These are phyloP conservation scores for Lichtheimia ornata DNA, from an alignment of 371 early-diverging fungal species.

Conservation along the genomic window DNA sequence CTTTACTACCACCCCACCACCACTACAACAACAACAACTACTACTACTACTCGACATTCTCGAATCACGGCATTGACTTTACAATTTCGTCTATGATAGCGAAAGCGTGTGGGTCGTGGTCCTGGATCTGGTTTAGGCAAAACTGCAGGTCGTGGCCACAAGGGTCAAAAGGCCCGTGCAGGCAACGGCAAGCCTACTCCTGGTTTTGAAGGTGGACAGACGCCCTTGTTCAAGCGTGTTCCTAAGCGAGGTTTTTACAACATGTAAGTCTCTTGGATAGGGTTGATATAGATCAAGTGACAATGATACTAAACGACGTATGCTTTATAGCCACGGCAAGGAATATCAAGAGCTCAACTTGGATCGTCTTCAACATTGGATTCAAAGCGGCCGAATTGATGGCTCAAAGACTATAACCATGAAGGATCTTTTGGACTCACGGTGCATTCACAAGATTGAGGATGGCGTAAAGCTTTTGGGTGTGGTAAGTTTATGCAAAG, in stretches of 20 bases:
- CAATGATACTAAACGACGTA: background rate
- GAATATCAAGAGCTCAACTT: slow-evolving; percentile 78
- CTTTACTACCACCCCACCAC: background rate
- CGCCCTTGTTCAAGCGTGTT: slow-evolving; percentile 78
- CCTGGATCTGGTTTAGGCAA: slow-evolving; percentile 87
- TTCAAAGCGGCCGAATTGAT: slow-evolving; percentile 85
- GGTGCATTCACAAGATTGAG: slow-evolving; percentile 76
- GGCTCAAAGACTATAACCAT: slow-evolving; percentile 82
- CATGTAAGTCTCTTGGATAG: slow-evolving; percentile 42
- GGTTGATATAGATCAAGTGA: background rate
- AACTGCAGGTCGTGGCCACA: slow-evolving; percentile 91
- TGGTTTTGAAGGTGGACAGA: slow-evolving; percentile 96
- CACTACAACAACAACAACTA: background rate
- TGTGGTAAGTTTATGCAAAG: slow-evolving; percentile 51
- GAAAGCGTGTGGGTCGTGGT: slow-evolving; percentile 82
- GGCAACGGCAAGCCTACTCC: slow-evolving; percentile 79
- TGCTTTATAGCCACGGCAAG: slow-evolving; percentile 54
- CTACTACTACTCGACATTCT: background rate
- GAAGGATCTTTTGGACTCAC: slow-evolving; percentile 74
- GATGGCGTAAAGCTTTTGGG: slow-evolving; percentile 90
- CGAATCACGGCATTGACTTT: background rate
- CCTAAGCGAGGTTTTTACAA: slow-evolving; percentile 92
- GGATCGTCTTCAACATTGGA: slow-evolving; percentile 92
- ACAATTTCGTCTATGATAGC: slow-evolving; percentile 26
- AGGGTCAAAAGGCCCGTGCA: slow-evolving; percentile 89